phyloP scores from a whole-genome alignment of 805 yeast species.

The Hanseniaspora guilliermondii region DNA sequence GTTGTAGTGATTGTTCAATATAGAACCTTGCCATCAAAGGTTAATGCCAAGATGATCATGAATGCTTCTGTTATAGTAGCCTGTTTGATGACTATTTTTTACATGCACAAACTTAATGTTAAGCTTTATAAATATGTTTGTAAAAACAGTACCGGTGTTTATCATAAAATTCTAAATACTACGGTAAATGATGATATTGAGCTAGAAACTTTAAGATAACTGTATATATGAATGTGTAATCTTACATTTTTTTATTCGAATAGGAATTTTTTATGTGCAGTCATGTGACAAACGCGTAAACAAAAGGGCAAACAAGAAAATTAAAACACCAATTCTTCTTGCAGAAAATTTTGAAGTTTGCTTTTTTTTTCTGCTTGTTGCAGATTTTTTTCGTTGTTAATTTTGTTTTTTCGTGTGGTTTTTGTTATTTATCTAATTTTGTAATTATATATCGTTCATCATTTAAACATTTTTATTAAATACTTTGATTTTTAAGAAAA shows the following conservation, averaged over 20 bases:
- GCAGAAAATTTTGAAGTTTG: background rate
- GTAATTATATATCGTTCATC: no score
- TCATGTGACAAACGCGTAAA: constrained; percentile 11
- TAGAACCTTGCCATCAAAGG: constrained; percentile 25
- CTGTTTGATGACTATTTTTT: constrained; percentile 17
- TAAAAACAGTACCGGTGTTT: constrained; percentile 6
- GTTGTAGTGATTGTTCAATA: constrained; percentile 28
- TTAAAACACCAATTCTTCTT: background rate
- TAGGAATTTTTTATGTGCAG: background rate
- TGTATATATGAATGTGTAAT: background rate
- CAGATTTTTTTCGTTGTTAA: no score
- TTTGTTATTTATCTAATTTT: no score
- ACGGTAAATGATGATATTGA: background rate
- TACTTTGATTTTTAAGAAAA: background rate
- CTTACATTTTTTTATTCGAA: background rate
- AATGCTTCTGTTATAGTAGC: constrained; percentile 18
- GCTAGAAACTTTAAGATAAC: background rate
- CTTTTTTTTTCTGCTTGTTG: background rate
- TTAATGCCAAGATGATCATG: constrained; percentile 14
- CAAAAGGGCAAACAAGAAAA: background rate
- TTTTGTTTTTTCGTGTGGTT: no score
- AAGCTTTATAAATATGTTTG: constrained; percentile 16
- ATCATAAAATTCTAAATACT: background rate
- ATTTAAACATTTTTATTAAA: no score
- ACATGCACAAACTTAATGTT: constrained; percentile 17